phyloP scores from a whole-genome alignment of 2,329 filamentous ascomycete genomes.

The Phialocephala sp. region DNA sequence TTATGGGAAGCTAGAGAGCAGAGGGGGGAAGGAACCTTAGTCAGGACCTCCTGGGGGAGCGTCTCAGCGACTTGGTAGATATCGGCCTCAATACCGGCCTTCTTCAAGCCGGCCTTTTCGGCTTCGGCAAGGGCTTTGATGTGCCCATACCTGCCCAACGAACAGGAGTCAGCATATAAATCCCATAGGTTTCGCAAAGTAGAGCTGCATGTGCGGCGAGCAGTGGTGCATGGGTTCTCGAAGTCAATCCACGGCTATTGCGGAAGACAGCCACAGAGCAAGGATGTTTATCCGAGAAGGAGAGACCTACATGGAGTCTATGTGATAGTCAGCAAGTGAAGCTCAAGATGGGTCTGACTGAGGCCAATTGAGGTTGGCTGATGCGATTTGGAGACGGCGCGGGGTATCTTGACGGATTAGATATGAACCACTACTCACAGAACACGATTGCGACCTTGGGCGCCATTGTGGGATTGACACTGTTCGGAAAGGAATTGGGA shows the following conservation, averaged over 20 bases:
- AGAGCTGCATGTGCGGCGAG: background rate
- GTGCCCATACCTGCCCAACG: conserved; percentile 67
- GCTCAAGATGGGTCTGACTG: background rate
- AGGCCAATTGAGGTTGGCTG: background rate
- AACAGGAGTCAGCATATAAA: background rate
- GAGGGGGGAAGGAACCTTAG: conserved; percentile 54
- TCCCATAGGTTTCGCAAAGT: background rate
- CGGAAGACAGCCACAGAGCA: no score
- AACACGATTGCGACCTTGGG: conserved; percentile 92
- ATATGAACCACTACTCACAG: conserved; percentile 57
- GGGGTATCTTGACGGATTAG: conserved; percentile 3
- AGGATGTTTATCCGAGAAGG: background rate
- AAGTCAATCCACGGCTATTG: background rate
- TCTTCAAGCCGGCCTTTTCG: conserved; percentile 88
- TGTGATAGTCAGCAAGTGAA: conserved; percentile 16
- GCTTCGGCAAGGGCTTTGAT: conserved; percentile 83
- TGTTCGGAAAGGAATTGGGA: background rate
- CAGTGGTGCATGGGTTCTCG: background rate
- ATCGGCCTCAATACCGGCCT: conserved; percentile 81
- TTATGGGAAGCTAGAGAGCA: background rate
- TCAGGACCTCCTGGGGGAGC: conserved; percentile 79
- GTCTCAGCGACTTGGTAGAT: conserved; percentile 82
- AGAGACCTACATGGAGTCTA: conserved; percentile 69
- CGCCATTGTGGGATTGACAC: conserved; percentile 64
- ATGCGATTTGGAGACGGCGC: background rate